Conservation (phyloP, 306 rosid genomes). For the Cucurbita pepo region DNA sequence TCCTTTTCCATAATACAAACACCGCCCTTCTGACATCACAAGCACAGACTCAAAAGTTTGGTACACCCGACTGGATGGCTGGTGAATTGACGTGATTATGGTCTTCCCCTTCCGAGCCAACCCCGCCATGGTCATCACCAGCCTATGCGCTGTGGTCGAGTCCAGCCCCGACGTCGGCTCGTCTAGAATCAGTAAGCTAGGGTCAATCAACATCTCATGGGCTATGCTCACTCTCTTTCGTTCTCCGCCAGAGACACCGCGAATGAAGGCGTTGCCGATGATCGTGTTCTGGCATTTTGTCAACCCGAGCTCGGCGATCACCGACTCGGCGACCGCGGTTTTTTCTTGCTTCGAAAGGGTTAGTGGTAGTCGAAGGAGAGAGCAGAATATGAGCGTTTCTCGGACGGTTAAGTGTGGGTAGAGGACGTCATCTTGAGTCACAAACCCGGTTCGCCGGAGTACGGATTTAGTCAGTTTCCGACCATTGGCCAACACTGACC, state of each 20-base stretch:
- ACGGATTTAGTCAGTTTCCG: conserved; percentile 22
- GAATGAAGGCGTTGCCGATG: conserved; percentile 58
- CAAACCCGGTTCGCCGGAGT: conserved; percentile 62
- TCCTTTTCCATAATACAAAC: conserved; percentile 57
- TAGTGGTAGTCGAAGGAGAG: conserved; percentile 60
- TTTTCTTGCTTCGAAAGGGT: conserved; percentile 18
- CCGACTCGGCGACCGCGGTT: conserved; percentile 41
- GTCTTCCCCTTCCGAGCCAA: conserved; percentile 72
- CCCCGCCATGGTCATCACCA: conserved; percentile 26
- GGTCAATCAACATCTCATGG: conserved; percentile 71
- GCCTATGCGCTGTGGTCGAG: conserved; percentile 71
- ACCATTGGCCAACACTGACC: conserved; percentile 52
- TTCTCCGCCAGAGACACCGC: conserved; percentile 88
- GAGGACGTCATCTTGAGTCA: conserved; percentile 65
- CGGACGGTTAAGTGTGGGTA: conserved; percentile 73
- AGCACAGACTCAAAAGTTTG: conserved; percentile 59
- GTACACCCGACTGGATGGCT: conserved; percentile 76
- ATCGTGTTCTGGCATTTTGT: conserved; percentile 59
- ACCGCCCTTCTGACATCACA: conserved; percentile 48
- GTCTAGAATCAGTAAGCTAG: conserved; percentile 52
- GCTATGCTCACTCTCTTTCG: conserved; percentile 76
- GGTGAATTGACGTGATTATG: conserved; percentile 68
- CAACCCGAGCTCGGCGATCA: conserved; percentile 45
- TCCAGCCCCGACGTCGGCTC: conserved; percentile 90
- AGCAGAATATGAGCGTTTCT: conserved; percentile 64